Evolutionary conservation across 2,329 filamentous ascomycete genomes (phyloP).

Genomic region (Aspergillus novofumigatus): DNA sequence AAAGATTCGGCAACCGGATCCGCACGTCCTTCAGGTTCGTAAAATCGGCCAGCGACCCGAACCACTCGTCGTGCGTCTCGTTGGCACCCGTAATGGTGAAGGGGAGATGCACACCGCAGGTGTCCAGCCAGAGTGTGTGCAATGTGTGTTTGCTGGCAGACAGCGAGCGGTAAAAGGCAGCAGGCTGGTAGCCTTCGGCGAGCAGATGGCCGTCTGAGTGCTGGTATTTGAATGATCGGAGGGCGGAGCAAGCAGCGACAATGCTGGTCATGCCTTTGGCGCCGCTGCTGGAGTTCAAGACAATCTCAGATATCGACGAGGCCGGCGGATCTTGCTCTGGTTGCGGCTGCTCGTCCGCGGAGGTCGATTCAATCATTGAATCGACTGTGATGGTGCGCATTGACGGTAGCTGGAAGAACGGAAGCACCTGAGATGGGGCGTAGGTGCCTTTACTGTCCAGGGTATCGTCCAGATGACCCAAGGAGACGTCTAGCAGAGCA

Average conservation of each 20-base stretch:
- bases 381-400: conserved; percentile 21
- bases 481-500: conserved; percentile 16
- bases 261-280: conserved; percentile 21
- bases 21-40: conserved; percentile 23
- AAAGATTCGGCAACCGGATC: conserved; percentile 28
- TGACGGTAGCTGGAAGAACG: conserved; percentile 24
- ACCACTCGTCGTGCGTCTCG: conserved; percentile 29
- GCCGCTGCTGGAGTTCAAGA: conserved; percentile 23
- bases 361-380: conserved; percentile 21
- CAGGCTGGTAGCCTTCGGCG: conserved; percentile 23
- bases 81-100: conserved; percentile 28
- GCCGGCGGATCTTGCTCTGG: not conserved
- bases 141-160: conserved; percentile 20
- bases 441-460: conserved; percentile 9
- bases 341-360: not conserved
- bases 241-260: conserved; percentile 17
- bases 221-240: conserved; percentile 29
- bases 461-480: conserved; percentile 10
- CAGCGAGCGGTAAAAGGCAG: conserved; percentile 23
- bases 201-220: conserved; percentile 26
- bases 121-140: conserved; percentile 27
- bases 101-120: conserved; percentile 22
- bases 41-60: conserved; percentile 26
- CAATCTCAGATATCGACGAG: conserved; percentile 23
- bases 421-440: conserved; percentile 14